A percentile compares a stretch with the other conserved stretches of the same genome.
phyloP scores from a whole-genome alignment of 225 moss, liverwort and hornwort genomes.

The Rhytidiadelphus loreus region DNA sequence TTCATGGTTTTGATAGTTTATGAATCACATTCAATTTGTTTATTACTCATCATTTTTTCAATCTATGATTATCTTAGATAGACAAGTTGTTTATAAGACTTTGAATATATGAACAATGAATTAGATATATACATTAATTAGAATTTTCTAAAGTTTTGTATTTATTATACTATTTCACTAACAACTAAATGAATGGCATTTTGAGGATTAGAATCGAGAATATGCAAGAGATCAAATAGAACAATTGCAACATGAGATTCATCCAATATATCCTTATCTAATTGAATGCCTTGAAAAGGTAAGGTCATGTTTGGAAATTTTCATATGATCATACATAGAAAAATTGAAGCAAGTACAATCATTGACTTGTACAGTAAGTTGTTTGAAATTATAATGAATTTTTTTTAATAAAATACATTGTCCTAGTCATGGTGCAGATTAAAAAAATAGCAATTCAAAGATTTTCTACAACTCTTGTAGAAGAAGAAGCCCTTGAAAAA shows the following conservation, averaged over 20 bases:
- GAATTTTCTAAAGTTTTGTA: background rate
- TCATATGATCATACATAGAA: background rate
- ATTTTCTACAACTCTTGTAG: conserved; percentile 38
- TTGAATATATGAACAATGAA: background rate
- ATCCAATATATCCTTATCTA: background rate
- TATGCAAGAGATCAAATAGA: conserved; percentile 13
- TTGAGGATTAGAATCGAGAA: background rate
- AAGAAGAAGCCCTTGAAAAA: conserved; percentile 43
- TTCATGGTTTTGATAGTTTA: background rate
- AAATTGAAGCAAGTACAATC: background rate
- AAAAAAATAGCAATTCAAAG: conserved; percentile 25
- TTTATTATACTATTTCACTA: background rate
- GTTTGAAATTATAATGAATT: background rate
- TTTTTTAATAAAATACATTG: background rate
- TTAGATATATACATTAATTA: background rate
- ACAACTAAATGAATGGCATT: background rate
- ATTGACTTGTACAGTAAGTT: background rate
- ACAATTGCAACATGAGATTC: background rate
- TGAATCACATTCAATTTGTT: background rate
- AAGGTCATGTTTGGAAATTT: background rate
- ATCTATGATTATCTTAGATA: background rate
- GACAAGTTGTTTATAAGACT: background rate
- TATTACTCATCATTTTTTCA: background rate
- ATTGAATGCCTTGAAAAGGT: conserved; percentile 12
- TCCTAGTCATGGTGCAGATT: background rate